These are phyloP conservation scores for Calocybe gangraenosa DNA, from an alignment of 768 basidiomycete genomes.

Conservation along the genomic window DNA sequence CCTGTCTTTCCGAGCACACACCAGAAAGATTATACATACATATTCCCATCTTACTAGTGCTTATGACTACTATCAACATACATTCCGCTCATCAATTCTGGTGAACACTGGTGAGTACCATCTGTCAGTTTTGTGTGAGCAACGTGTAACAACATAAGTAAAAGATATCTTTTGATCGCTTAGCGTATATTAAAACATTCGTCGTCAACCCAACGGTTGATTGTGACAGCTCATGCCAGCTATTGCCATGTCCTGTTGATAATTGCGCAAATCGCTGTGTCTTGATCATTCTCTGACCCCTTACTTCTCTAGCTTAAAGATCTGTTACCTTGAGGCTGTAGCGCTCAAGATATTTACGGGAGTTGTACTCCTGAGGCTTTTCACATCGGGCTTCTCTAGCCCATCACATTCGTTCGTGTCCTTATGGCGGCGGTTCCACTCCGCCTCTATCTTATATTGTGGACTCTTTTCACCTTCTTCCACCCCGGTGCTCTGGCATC, in stretches of 20 bases:
- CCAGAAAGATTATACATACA: no score
- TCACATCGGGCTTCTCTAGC: slow-evolving; percentile 1
- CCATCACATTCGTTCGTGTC: slow-evolving; percentile 15
- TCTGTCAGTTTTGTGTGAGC: no score
- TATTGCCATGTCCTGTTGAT: slow-evolving; percentile 1
- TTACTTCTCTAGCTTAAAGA: no score
- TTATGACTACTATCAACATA: no score
- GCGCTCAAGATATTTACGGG: neutral
- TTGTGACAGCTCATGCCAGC: neutral
- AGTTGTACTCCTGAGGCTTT: neutral
- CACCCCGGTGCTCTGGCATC: slow-evolving; percentile 2
- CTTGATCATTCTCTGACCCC: neutral
- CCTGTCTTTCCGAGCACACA: no score
- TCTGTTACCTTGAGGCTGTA: neutral
- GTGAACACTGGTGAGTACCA: no score
- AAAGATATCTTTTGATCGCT: no score
- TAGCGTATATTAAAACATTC: neutral
- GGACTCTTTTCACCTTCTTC: slow-evolving; percentile 9
- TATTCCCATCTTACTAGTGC: no score
- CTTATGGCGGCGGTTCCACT: slow-evolving; percentile 11
- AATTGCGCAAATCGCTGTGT: neutral
- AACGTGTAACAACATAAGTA: no score
- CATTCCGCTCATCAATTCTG: no score
- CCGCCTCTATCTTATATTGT: slow-evolving; percentile 11
- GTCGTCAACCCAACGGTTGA: slow-evolving; percentile 3